phyloP scores from a whole-genome alignment of 2,329 filamentous ascomycete genomes.

The Apiospora phragmitis region DNA sequence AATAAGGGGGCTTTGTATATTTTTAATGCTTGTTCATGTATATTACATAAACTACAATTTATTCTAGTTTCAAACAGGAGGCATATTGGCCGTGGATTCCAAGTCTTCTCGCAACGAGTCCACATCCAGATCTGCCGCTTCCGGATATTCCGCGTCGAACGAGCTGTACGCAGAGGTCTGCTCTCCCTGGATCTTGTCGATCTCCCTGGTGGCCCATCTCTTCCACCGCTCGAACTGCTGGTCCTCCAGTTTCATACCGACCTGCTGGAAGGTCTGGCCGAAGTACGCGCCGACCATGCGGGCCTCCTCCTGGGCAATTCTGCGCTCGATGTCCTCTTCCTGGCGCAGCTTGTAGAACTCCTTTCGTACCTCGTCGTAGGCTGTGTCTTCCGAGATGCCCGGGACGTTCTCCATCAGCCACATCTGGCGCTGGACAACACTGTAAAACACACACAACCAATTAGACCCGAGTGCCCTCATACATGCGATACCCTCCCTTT shows the following conservation, averaged over 20 bases:
- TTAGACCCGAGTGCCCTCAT: slow-evolving; percentile 9
- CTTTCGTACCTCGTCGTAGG: slow-evolving; percentile 84
- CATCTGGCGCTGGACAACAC: slow-evolving; percentile 88
- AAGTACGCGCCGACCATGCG: slow-evolving; percentile 85
- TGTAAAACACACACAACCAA: slow-evolving; percentile 37
- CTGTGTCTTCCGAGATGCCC: slow-evolving; percentile 61
- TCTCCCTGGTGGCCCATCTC: slow-evolving; percentile 32
- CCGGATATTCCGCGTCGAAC: slow-evolving; percentile 21
- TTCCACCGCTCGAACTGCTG: slow-evolving; percentile 82
- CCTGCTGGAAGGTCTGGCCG: slow-evolving; percentile 71
- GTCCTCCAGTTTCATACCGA: slow-evolving; percentile 83
- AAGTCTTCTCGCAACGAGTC: slow-evolving; percentile 12
- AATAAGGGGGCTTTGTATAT: not conserved
- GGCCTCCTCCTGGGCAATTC: slow-evolving; percentile 87
- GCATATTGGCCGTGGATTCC: slow-evolving; percentile 6
- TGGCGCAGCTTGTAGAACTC: slow-evolving; percentile 90
- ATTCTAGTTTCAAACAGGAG: not conserved
- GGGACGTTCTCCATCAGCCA: slow-evolving; percentile 72
- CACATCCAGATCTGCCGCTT: slow-evolving; percentile 9
- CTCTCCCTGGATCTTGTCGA: slow-evolving; percentile 24
- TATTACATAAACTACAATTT: slow-evolving; percentile 6
- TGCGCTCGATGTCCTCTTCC: slow-evolving; percentile 76
- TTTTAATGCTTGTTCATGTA: slow-evolving; percentile 10
- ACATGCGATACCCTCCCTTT: not conserved
- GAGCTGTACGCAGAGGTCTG: slow-evolving; percentile 19